phyloP scores from a whole-genome alignment of 2,329 filamentous ascomycete genomes.

The Neoarthrinium moseri region DNA sequence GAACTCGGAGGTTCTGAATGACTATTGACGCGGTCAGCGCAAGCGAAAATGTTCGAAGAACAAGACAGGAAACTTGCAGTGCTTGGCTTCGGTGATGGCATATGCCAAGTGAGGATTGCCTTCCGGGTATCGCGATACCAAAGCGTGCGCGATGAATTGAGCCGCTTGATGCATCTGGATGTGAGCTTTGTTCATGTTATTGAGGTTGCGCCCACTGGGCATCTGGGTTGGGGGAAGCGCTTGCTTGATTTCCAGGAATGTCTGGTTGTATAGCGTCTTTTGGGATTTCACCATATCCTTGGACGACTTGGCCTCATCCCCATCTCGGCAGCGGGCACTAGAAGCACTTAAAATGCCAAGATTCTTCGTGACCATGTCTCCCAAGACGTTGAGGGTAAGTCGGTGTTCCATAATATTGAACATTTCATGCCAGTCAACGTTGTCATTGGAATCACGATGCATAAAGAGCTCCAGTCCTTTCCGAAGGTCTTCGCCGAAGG shows the following conservation, averaged over 20 bases:
- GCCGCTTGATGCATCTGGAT: neutral
- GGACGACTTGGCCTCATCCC: constrained; percentile 17
- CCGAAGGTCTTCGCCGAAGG: constrained; percentile 10
- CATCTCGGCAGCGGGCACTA: constrained; percentile 24
- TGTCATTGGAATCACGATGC: constrained; percentile 7
- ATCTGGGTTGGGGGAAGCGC: constrained; percentile 18
- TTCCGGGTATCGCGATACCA: neutral
- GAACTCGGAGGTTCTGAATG: neutral
- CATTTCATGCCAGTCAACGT: constrained; percentile 21
- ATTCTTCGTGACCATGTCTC: constrained; percentile 19
- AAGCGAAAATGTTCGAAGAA: neutral
- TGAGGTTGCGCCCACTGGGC: constrained; percentile 17
- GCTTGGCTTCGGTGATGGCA: neutral
- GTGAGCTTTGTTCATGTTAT: neutral
- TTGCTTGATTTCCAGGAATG: constrained; percentile 5
- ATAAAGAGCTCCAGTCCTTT: constrained; percentile 15
- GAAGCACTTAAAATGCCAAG: constrained; percentile 16
- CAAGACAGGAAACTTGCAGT: neutral
- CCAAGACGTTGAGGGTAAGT: constrained; percentile 20
- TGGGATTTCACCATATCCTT: constrained; percentile 5
- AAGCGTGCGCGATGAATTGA: neutral
- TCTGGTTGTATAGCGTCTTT: neutral
- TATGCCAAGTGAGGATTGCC: neutral
- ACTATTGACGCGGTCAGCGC: neutral
- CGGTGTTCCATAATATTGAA: constrained; percentile 28